Conservation (phyloP, 225 moss, liverwort and hornwort species). For the Rhytidiadelphus loreus region DNA sequence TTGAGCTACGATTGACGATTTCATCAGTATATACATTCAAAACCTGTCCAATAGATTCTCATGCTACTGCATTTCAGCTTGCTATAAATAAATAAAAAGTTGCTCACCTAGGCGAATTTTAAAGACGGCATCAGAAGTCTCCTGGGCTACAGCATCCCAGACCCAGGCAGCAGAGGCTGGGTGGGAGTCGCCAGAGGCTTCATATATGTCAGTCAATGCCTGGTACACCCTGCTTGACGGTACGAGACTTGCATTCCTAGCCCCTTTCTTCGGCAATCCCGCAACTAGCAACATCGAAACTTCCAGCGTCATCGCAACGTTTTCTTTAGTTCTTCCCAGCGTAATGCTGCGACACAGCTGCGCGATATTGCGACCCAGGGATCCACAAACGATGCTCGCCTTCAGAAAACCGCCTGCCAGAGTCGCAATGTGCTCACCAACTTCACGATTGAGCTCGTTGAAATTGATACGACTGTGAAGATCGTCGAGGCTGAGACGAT, state of each 20-base stretch:
- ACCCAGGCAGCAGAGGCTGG: constrained; percentile 11
- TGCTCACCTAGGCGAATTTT: constrained; percentile 10
- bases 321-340: background rate
- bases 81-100: background rate
- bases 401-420: constrained; percentile 53
- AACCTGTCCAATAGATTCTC: background rate
- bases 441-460: constrained; percentile 35
- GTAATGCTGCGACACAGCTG: constrained; percentile 27
- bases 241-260: background rate
- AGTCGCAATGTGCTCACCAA: constrained; percentile 27
- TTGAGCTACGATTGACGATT: background rate
- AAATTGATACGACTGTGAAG: constrained; percentile 46
- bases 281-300: background rate
- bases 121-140: constrained; percentile 48
- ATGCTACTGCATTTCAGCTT: background rate
- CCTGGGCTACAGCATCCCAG: constrained; percentile 47
- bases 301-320: constrained; percentile 11
- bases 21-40: background rate
- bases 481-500: constrained; percentile 44
- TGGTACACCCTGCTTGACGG: constrained; percentile 54
- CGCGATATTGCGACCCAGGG: constrained; percentile 37
- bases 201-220: constrained; percentile 33
- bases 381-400: constrained; percentile 45
- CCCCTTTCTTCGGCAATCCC: background rate
- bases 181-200: constrained; percentile 29